These are phyloP conservation scores for Ceratocystis eucalypticola DNA, from an alignment of 2,329 filamentous ascomycete species.

Conservation along the genomic window DNA sequence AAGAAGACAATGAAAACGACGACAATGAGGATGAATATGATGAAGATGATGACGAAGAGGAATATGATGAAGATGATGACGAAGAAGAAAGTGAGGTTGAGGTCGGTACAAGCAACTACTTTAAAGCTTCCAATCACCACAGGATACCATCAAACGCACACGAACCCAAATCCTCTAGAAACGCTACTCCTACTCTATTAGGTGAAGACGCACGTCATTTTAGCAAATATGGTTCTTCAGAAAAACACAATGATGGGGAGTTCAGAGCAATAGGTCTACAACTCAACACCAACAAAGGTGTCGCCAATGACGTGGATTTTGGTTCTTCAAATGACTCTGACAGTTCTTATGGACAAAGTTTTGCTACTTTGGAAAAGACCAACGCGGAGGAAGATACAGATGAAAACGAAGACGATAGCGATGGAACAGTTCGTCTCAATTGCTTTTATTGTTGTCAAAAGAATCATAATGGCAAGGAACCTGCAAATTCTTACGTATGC, in stretches of 20 bases:
- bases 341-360: slow-evolving; percentile 31
- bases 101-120: slow-evolving; percentile 17
- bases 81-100: slow-evolving; percentile 26
- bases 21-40: background rate
- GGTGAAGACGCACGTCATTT: slow-evolving; percentile 5
- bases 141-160: slow-evolving; percentile 2
- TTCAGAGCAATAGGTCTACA: slow-evolving; percentile 13
- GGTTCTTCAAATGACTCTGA: slow-evolving; percentile 22
- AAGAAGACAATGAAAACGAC: slow-evolving; percentile 21
- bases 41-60: slow-evolving; percentile 22
- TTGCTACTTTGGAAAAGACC: slow-evolving; percentile 42
- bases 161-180: background rate
- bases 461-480: slow-evolving; percentile 67
- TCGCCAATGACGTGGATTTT: slow-evolving; percentile 29
- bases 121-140: slow-evolving; percentile 26
- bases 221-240: slow-evolving; percentile 24
- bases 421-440: slow-evolving; percentile 35
- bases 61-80: slow-evolving; percentile 36
- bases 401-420: slow-evolving; percentile 44
- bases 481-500: slow-evolving; percentile 64
- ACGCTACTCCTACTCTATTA: background rate
- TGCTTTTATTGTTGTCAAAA: slow-evolving; percentile 74
- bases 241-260: slow-evolving; percentile 11
- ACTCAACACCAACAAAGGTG: slow-evolving; percentile 24
- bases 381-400: slow-evolving; percentile 46